phyloP scores from a whole-genome alignment of 2,329 filamentous ascomycete genomes.

The Parascedosporium putredinis region DNA sequence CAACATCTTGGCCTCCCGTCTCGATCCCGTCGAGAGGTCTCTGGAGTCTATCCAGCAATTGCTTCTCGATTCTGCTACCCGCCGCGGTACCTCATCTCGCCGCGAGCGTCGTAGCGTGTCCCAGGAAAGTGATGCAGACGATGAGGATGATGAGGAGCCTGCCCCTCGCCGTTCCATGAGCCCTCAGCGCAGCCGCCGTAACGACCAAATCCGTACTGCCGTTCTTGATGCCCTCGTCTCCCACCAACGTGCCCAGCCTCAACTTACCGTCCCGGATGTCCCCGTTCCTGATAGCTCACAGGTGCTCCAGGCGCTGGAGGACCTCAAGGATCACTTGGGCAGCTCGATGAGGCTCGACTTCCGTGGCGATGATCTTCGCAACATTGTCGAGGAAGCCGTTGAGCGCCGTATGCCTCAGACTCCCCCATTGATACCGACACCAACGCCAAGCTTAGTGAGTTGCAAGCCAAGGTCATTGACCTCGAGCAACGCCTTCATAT shows the following conservation, averaged over 20 bases:
- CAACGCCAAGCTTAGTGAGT: slow-evolving; percentile 42
- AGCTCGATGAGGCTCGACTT: slow-evolving; percentile 32
- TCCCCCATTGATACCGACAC: slow-evolving; percentile 39
- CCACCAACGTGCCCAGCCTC: slow-evolving; percentile 34
- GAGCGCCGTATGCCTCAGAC: slow-evolving; percentile 44
- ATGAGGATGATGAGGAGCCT: slow-evolving; percentile 79
- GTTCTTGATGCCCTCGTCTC: slow-evolving; percentile 62
- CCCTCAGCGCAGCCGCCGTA: slow-evolving; percentile 63
- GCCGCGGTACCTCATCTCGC: slow-evolving; percentile 43
- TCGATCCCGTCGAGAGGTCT: slow-evolving; percentile 74
- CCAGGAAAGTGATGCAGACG: slow-evolving; percentile 85
- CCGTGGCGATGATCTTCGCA: slow-evolving; percentile 44
- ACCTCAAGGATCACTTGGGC: slow-evolving; percentile 46
- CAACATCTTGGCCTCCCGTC: slow-evolving; percentile 60
- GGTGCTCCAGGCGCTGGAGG: slow-evolving; percentile 57
- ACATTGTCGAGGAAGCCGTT: slow-evolving; percentile 53
- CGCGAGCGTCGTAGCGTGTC: slow-evolving; percentile 57
- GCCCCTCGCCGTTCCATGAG: slow-evolving; percentile 59
- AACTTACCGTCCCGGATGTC: slow-evolving; percentile 5
- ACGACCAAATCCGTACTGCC: slow-evolving; percentile 70
- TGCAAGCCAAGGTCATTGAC: slow-evolving; percentile 49
- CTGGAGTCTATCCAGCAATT: slow-evolving; percentile 65
- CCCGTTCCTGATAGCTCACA: slow-evolving; percentile 30
- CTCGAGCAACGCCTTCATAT: slow-evolving; percentile 46
- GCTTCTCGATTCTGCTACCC: slow-evolving; percentile 47